phyloP scores from a whole-genome alignment of 768 basidiomycete species.

The Agrocybe praecox region DNA sequence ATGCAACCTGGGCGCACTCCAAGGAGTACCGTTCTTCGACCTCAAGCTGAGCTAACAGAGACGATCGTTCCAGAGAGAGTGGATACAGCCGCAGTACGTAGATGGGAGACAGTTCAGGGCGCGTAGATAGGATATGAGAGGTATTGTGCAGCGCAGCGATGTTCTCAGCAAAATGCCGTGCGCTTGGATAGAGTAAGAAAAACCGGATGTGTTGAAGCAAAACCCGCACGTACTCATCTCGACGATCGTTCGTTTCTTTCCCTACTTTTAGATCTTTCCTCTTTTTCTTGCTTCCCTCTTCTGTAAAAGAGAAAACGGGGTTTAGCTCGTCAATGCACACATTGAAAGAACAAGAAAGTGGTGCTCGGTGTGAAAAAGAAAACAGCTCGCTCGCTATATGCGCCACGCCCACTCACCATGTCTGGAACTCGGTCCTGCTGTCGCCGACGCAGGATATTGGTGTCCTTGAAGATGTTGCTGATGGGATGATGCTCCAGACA shows the following conservation, averaged over 20 bases:
- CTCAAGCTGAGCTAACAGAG: constrained; percentile 65
- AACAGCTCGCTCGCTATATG: background rate
- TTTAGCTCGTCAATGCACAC: background rate
- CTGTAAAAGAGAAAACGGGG: constrained; percentile 18
- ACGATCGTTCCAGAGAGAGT: constrained; percentile 74
- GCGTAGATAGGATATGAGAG: constrained; percentile 63
- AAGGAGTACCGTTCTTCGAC: constrained; percentile 71
- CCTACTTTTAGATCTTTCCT: constrained; percentile 69
- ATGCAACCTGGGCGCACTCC: constrained; percentile 68
- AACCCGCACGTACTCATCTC: constrained; percentile 63
- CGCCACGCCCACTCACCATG: constrained; percentile 10
- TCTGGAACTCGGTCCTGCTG: constrained; percentile 14
- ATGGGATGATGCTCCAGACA: constrained; percentile 9
- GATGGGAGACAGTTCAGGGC: constrained; percentile 64
- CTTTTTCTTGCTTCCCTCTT: constrained; percentile 62
- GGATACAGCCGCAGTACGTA: constrained; percentile 78
- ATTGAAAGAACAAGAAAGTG: constrained; percentile 2
- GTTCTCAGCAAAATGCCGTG: constrained; percentile 63
- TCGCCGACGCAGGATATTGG: background rate
- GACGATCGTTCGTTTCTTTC: constrained; percentile 73
- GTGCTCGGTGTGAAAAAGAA: background rate
- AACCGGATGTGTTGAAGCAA: constrained; percentile 8
- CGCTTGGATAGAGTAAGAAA: constrained; percentile 35
- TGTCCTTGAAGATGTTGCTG: constrained; percentile 3
- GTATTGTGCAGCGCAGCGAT: constrained; percentile 61